A percentile compares a stretch with the other conserved stretches of the same genome.
Conservation (phyloP, 2,329 filamentous ascomycete species). For the Cercospora sesami region DNA sequence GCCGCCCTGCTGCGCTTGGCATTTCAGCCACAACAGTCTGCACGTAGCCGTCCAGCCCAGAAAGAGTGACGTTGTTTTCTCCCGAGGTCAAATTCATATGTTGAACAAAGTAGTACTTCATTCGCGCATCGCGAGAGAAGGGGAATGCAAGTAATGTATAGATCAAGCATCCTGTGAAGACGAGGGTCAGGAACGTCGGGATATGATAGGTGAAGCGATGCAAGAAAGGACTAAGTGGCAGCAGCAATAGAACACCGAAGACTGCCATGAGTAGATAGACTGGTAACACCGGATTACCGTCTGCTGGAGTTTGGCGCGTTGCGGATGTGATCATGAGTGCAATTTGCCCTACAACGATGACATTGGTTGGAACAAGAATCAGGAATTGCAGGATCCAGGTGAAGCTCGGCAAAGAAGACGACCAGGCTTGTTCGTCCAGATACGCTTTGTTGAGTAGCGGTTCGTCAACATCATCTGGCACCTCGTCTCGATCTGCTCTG, state of each 20-base stretch:
- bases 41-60: constrained; percentile 68
- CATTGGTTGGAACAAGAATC: constrained; percentile 71
- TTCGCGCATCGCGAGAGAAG: constrained; percentile 73
- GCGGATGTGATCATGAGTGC: constrained; percentile 71
- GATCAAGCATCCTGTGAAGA: constrained; percentile 73
- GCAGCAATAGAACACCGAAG: constrained; percentile 69
- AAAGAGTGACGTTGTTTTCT: constrained; percentile 67
- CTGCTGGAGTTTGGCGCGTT: constrained; percentile 76
- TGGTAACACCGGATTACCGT: constrained; percentile 71
- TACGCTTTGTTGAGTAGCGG: constrained; percentile 49
- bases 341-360: constrained; percentile 76
- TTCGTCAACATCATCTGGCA: constrained; percentile 34
- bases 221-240: constrained; percentile 79
- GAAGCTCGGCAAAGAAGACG: constrained; percentile 73
- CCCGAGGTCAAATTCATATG: constrained; percentile 71
- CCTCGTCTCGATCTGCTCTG: constrained; percentile 41
- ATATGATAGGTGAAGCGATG: constrained; percentile 83
- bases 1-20: constrained; percentile 67
- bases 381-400: constrained; percentile 87
- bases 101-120: constrained; percentile 88
- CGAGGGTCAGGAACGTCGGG: constrained; percentile 70
- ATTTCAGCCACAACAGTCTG: constrained; percentile 65
- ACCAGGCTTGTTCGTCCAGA: constrained; percentile 82
- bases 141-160: constrained; percentile 89
- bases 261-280: constrained; percentile 70